phyloP scores from a whole-genome alignment of 345 rosid species.

The Limnanthes douglasii region DNA sequence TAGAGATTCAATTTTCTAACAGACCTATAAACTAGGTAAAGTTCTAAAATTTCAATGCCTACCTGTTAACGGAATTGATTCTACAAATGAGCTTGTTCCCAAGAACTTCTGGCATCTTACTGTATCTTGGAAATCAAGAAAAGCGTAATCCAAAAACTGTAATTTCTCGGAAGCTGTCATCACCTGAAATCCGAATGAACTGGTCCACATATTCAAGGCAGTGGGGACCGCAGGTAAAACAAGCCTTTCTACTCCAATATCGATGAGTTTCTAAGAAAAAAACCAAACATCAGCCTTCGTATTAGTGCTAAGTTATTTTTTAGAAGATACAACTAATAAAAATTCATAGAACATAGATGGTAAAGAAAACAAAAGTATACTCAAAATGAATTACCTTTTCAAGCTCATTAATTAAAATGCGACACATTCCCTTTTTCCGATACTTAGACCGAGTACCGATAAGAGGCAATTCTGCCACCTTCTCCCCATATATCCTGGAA shows the following conservation, averaged over 20 bases:
- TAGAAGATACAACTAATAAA: constrained; percentile 1
- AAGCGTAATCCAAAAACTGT: constrained; percentile 28
- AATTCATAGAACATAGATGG: constrained; percentile 3
- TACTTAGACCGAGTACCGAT: constrained; percentile 41
- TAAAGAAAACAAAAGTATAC: no score
- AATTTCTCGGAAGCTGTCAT: constrained; percentile 37
- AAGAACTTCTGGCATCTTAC: constrained; percentile 51
- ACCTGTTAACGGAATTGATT: constrained; percentile 18
- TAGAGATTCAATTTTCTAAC: no score
- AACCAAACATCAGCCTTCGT: constrained; percentile 1
- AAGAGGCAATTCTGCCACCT: constrained; percentile 50
- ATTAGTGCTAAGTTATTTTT: no score
- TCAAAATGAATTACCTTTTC: constrained; percentile 30
- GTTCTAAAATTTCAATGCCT: no score
- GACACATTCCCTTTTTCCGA: constrained; percentile 47
- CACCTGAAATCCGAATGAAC: constrained; percentile 60
- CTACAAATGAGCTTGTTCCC: constrained; percentile 9
- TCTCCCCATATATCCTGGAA: constrained; percentile 41
- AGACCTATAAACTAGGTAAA: no score
- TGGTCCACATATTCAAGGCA: constrained; percentile 49
- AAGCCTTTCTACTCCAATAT: constrained; percentile 59
- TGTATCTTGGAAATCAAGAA: constrained; percentile 65
- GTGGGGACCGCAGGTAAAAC: constrained; percentile 65
- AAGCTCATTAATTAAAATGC: constrained; percentile 32
- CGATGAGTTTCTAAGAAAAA: constrained; percentile 10